Conservation (phyloP, 345 rosid genomes). For the Lepidium aucheri region DNA sequence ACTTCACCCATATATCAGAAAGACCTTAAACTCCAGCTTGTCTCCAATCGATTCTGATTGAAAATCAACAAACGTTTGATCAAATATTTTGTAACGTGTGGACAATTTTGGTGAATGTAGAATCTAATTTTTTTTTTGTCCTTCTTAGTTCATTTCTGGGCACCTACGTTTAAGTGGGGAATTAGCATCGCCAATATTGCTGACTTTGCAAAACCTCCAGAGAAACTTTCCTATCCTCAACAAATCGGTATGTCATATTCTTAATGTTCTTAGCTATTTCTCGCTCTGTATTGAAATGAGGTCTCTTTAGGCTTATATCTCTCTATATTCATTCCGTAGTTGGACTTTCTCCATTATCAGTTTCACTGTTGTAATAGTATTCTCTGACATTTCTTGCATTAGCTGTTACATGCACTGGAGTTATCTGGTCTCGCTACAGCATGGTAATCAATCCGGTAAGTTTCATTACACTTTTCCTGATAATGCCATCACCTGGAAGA, state of each 20-base stretch:
- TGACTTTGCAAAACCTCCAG: conserved; percentile 44
- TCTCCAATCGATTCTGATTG: not conserved
- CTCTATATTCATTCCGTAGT: not conserved
- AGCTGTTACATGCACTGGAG: conserved; percentile 74
- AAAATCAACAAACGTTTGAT: not conserved
- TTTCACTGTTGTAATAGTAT: not conserved
- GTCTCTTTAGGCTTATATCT: not conserved
- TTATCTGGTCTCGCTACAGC: conserved; percentile 80
- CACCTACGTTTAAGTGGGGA: conserved; percentile 51
- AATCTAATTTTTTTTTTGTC: not conserved
- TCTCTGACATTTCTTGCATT: not conserved
- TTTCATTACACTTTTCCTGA: not conserved
- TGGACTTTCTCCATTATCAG: not conserved
- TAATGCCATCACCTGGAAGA: not conserved
- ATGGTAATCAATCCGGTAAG: conserved; percentile 84
- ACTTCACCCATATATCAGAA: too few relatives aligned
- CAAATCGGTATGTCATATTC: conserved; percentile 25
- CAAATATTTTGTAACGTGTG: not conserved
- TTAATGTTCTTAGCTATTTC: not conserved
- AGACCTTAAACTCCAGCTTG: not conserved
- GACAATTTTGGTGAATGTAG: not conserved
- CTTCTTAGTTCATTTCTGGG: conserved; percentile 69
- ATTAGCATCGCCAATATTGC: conserved; percentile 45
- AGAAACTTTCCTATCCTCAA: conserved; percentile 42
- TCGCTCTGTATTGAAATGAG: not conserved